phyloP scores from a whole-genome alignment of 345 rosid genomes.

The Euphorbia lathyris region DNA sequence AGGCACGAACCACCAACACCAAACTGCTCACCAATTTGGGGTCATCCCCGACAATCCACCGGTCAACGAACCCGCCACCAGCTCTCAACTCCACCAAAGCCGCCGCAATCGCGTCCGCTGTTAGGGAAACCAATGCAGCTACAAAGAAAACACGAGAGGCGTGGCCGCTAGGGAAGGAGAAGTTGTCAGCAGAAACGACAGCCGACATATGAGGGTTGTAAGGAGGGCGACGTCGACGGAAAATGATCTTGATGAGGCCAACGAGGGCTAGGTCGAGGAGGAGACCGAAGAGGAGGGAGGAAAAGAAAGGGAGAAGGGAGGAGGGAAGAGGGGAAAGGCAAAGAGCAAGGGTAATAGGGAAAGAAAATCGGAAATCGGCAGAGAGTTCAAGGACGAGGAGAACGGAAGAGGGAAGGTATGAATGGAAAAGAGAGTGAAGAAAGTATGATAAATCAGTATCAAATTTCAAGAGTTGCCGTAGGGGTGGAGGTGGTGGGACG shows the following conservation, averaged over 20 bases:
- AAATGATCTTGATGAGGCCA: conserved; percentile 58
- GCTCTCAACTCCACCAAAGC: conserved; percentile 13
- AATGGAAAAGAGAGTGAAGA: conserved; percentile 48
- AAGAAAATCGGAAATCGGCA: conserved; percentile 79
- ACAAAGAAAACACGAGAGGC: conserved; percentile 76
- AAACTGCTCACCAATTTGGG: conserved; percentile 22
- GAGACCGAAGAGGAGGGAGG: conserved; percentile 71
- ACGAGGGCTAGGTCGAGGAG: conserved; percentile 70
- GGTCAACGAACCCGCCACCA: conserved; percentile 5
- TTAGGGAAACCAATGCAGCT: conserved; percentile 54
- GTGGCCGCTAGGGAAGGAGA: conserved; percentile 95
- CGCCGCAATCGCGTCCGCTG: conserved; percentile 15
- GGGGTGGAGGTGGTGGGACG: conserved; percentile 5
- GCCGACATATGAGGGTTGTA: conserved; percentile 81
- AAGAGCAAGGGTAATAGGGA: conserved; percentile 64
- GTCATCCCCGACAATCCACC: conserved; percentile 18
- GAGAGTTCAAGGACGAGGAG: conserved; percentile 70
- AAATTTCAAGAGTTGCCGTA: conserved; percentile 33
- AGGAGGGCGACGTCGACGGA: conserved; percentile 85
- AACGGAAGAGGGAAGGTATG: conserved; percentile 43
- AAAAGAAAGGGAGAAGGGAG: conserved; percentile 38
- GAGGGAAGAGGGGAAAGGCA: conserved; percentile 44
- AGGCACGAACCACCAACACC: conserved; percentile 40
- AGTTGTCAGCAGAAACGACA: conserved; percentile 65
- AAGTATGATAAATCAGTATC: conserved; percentile 52